phyloP scores from a whole-genome alignment of 202 grass and related monocot species.

The Hordeum pubiflorum region DNA sequence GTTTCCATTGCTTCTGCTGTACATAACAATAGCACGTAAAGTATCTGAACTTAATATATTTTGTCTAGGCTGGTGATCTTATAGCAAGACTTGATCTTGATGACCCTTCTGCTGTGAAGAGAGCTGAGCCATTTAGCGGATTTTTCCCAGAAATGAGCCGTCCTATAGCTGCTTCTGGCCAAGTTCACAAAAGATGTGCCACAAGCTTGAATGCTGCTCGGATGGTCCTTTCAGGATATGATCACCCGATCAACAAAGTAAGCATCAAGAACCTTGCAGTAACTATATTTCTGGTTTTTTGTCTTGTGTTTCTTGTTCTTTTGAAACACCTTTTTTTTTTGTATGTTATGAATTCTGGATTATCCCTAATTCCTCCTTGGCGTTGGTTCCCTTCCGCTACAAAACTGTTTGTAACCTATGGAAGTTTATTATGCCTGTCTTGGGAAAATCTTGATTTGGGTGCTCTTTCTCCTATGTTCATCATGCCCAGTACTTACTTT shows the following conservation, averaged over 20 bases:
- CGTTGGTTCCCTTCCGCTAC: not conserved
- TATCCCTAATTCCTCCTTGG: not conserved
- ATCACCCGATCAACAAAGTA: conserved; percentile 54
- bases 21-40: conserved; percentile 13
- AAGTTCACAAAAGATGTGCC: conserved; percentile 65
- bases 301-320: conserved; percentile 13
- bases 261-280: conserved; percentile 15
- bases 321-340: not conserved
- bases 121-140: conserved; percentile 55
- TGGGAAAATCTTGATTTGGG: not conserved
- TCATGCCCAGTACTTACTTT: not conserved
- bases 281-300: not conserved
- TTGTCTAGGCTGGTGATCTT: conserved; percentile 68
- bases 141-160: conserved; percentile 41
- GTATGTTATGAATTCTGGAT: not conserved
- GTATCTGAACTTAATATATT: conserved; percentile 10
- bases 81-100: conserved; percentile 76
- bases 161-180: conserved; percentile 53
- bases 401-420: not conserved
- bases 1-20: not conserved
- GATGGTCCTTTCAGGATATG: conserved; percentile 82
- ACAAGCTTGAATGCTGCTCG: conserved; percentile 58
- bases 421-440: not conserved
- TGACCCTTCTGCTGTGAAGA: conserved; percentile 69
- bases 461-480: not conserved